These are phyloP conservation scores for Xylaria curta DNA, from an alignment of 495 filamentous ascomycete genomes.

Conservation along the genomic window DNA sequence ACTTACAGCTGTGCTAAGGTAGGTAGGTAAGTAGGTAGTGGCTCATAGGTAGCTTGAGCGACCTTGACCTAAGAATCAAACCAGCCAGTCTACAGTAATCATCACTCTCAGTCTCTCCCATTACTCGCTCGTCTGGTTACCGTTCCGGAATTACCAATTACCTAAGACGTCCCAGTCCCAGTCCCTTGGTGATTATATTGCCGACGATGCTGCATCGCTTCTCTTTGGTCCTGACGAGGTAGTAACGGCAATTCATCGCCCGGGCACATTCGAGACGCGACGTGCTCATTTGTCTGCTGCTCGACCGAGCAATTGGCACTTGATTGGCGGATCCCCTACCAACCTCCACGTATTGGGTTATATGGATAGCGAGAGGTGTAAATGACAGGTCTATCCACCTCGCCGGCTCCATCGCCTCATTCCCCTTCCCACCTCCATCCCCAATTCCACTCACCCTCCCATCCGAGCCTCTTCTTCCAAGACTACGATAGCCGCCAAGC, in stretches of 20 bases:
- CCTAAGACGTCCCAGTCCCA: not conserved
- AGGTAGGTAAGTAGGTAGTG: not conserved
- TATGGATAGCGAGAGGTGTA: constrained; percentile 21
- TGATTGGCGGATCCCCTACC: constrained; percentile 16
- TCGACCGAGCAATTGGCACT: constrained; percentile 6
- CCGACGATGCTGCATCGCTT: constrained; percentile 23
- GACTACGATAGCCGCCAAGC: constrained; percentile 13
- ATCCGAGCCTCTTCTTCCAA: not conserved
- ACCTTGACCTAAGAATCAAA: not conserved
- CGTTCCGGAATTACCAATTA: not conserved
- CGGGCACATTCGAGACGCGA: constrained; percentile 9
- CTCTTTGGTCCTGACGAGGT: constrained; percentile 14
- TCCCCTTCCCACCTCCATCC: constrained; percentile 22
- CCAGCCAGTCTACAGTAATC: too few species aligned
- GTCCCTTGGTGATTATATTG: not conserved
- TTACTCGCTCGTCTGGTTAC: not conserved
- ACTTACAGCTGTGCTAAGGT: not conserved
- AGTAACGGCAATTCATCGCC: constrained; percentile 15
- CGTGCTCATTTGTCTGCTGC: constrained; percentile 12
- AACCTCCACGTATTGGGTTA: constrained; percentile 19
- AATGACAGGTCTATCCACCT: constrained; percentile 30
- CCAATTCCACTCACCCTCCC: constrained; percentile 13
- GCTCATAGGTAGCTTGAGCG: not conserved
- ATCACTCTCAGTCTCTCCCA: not conserved
- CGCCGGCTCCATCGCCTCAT: constrained; percentile 27